Conservation (phyloP, 805 yeast species). For the Saturnispora serradocipensis region DNA sequence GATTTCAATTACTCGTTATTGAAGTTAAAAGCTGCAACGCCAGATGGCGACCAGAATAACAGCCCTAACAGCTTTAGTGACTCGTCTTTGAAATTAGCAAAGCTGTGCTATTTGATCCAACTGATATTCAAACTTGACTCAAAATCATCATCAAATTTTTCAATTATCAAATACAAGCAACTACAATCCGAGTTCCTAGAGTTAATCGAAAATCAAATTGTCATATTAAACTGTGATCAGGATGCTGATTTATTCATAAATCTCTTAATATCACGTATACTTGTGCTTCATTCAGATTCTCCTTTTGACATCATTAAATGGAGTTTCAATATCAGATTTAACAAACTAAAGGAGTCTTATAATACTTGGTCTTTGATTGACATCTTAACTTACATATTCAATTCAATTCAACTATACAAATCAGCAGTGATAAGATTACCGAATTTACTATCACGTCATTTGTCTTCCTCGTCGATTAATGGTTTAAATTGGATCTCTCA, state of each 20-base stretch:
- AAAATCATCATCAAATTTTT: conserved; percentile 6
- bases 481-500: conserved; percentile 22
- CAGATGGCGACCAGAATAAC: neutral
- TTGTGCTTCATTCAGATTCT: conserved; percentile 11
- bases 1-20: conserved; percentile 19
- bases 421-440: conserved; percentile 21
- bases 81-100: conserved; percentile 18
- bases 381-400: conserved; percentile 23
- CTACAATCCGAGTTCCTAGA: conserved; percentile 15
- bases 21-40: conserved; percentile 8
- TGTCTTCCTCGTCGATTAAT: conserved; percentile 3
- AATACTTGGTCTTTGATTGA: conserved; percentile 17
- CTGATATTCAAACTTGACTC: conserved; percentile 17
- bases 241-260: conserved; percentile 24
- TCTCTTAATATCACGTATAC: conserved; percentile 19
- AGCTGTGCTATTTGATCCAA: conserved; percentile 20
- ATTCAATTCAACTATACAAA: conserved; percentile 21
- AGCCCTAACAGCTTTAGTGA: neutral
- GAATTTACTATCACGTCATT: conserved; percentile 4
- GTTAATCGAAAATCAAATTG: conserved; percentile 16
- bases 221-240: conserved; percentile 18
- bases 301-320: conserved; percentile 19
- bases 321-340: conserved; percentile 19
- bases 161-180: conserved; percentile 14
- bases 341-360: conserved; percentile 9